Conservation (phyloP, 2,329 filamentous ascomycete species). For the Clarireedia monteithiana region DNA sequence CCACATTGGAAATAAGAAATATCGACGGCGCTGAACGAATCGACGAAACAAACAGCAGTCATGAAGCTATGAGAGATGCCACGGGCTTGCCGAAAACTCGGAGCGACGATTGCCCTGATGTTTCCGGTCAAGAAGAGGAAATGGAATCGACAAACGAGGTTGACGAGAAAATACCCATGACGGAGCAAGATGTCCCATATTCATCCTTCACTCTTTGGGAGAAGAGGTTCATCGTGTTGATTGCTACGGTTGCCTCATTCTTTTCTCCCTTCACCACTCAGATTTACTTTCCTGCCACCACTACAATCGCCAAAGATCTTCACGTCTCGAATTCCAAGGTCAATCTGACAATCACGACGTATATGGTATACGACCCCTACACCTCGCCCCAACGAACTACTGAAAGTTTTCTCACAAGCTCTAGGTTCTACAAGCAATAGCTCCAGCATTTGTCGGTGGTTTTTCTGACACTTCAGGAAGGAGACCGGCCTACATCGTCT, state of each 20-base stretch:
- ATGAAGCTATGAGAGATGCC: too few species aligned
- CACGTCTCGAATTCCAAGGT: constrained; percentile 33
- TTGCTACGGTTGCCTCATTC: constrained; percentile 20
- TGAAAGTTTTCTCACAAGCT: not conserved
- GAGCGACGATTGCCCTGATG: too few species aligned
- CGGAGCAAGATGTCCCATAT: constrained; percentile 13
- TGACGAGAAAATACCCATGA: not conserved
- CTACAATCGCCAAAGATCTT: constrained; percentile 40
- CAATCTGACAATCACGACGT: constrained; percentile 33
- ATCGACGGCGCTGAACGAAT: too few species aligned
- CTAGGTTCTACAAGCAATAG: constrained; percentile 49
- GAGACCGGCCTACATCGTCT: constrained; percentile 45
- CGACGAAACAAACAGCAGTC: too few species aligned
- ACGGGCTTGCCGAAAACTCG: too few species aligned
- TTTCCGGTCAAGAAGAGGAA: too few species aligned
- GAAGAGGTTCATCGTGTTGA: constrained; percentile 39
- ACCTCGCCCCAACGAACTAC: too few species aligned
- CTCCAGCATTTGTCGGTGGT: constrained; percentile 48
- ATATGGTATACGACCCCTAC: constrained; percentile 24
- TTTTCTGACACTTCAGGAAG: constrained; percentile 47
- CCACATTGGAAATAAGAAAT: too few species aligned
- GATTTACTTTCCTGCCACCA: constrained; percentile 48
- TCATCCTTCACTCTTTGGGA: constrained; percentile 23
- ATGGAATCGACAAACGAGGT: too few species aligned
- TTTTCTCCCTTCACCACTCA: constrained; percentile 38